These are phyloP conservation scores for Microsporum audouinii DNA, from an alignment of 2,329 filamentous ascomycete species.

Conservation along the genomic window DNA sequence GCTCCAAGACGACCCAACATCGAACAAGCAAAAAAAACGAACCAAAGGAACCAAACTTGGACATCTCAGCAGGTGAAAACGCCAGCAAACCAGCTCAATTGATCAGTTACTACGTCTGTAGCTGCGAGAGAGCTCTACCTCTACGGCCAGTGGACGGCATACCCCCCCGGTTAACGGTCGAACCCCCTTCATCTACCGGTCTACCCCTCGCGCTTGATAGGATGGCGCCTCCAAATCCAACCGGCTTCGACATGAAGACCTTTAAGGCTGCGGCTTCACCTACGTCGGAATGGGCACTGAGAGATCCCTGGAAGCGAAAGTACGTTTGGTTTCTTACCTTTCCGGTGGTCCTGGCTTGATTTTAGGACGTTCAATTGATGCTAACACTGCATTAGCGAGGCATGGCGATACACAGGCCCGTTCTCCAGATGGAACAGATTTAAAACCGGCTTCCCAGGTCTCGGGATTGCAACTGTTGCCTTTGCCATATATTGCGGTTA, in stretches of 20 bases:
- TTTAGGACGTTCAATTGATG: constrained; percentile 7
- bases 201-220: constrained; percentile 17
- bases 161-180: background rate
- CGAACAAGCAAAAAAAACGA: background rate
- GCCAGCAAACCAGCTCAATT: constrained; percentile 2
- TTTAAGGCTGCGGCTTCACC: constrained; percentile 60
- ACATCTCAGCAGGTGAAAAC: background rate
- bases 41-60: background rate
- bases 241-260: constrained; percentile 80
- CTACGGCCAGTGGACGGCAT: background rate
- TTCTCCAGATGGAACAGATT: constrained; percentile 87
- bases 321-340: constrained; percentile 28
- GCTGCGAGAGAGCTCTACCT: background rate
- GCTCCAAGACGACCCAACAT: background rate
- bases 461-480: constrained; percentile 84
- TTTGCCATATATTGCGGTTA: constrained; percentile 83
- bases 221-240: constrained; percentile 58
- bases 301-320: constrained; percentile 54
- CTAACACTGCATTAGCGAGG: constrained; percentile 53
- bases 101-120: background rate
- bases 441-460: constrained; percentile 71
- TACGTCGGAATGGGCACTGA: constrained; percentile 38
- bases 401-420: constrained; percentile 83
- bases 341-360: background rate
- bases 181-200: background rate